Base-by-base conservation (phyloP, 371 early-diverging fungal species). In the Apophysomyces trapeziformis region DNA sequence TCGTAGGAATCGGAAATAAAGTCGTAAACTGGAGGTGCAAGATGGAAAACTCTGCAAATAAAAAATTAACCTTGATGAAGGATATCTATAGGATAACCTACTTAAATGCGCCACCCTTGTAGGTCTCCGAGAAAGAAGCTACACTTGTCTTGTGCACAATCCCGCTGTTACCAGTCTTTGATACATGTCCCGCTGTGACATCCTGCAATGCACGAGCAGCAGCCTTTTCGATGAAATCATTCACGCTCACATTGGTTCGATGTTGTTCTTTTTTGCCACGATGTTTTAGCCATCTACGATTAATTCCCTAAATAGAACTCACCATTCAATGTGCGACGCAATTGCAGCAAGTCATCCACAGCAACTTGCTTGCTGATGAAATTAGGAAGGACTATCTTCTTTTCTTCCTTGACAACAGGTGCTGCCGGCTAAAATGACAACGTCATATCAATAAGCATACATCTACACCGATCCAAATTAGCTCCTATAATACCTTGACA, bases 181-280 rank as follows among this genome's bases (percentile, higher is more conserved):
- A 67, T 18, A 69, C 71, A 74, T 88, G 89, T 45, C 89, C 85
- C 38, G 78, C 85, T 26, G 60, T 64, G 8, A 92, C 86, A 67
- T 93, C 93, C 46, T 85, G 83, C 66, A 94, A 76, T 5, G 95
- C 92, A 46, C 93, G 79, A 14, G 87, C 78, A 21, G 93, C 84
- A 7, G 95, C 95, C 83, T 93, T 93, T 76, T 91, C 88, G 68
- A 94, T 88, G 70, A 95, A 92, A 74, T 94, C 95, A 69, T 94
- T 93, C 46, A 95, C 87, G 54, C 91, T 90, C 14, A 93, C 83
- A 80, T 88, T 87, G 65, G 83, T 88, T 50, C 83, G 66, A 50
- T 84, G 71, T 72, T 84, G 79, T 50, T 50, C 54, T 50, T 50
- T 38, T 79, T 83, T 87, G 61, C n/a, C 45, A 18, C 32, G 32